Base-by-base conservation (phyloP, 306 rosid genomes). In the Abrus precatorius region DNA sequence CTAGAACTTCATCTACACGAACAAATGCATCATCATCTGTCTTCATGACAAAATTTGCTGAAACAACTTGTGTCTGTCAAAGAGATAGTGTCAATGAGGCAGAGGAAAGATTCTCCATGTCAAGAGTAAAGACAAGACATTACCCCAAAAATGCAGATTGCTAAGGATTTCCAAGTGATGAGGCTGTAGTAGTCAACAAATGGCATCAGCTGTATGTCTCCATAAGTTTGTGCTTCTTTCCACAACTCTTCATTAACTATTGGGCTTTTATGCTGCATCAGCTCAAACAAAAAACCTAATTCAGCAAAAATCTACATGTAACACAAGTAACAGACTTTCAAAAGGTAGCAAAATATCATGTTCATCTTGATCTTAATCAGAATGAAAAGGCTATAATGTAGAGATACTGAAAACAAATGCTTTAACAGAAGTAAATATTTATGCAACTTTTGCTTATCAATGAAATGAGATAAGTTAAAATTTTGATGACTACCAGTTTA, bases 21-120 rank as follows among this genome's bases (percentile, higher is more conserved):
- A 96, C 95, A 74, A 96, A 93, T 63, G 99, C 97, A 86, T 96
- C 99, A 28, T 96, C 99, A 84, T 96, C 99, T 7, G 99, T 96
- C 91, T 96, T 96, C 99, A 96, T 96, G 87, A 93, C 90, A 82
- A 75, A 93, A 83, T 87, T 96, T 30, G 99, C 97, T 9, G 99
- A 90, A 88, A 94, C 94, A 88, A 94, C 94, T 79, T 96, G 91
- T 7, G 98, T 92, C 99, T 96, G 97, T 86, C 76, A 74, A 81
- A 86, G 72, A 75, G 56, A 79, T 32, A 54, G 74, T 84, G 72
- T 71, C 77, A 84, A 78, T 86, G 80, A 87, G 82, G 14, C 14
- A 47, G 72, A 64, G 60, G 74, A 81, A 5, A 5, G 73, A 75
- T 36, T 71, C 79, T 55, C 68, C 74, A 57, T 52, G 44, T 66